Conservation (phyloP, 192 early-diverging fungal species). For the Rhizophagus sp. region DNA sequence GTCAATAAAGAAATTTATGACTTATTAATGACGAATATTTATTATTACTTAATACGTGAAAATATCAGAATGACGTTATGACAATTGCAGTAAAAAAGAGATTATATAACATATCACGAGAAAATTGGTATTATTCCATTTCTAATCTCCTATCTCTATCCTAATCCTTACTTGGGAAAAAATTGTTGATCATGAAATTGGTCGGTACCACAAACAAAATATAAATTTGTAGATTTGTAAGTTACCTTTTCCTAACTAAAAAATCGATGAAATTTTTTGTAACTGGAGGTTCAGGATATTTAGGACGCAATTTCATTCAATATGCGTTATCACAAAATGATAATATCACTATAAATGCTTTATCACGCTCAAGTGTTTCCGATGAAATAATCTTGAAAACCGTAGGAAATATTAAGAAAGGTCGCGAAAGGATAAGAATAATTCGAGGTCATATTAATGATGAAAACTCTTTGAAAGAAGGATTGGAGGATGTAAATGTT, state of each 20-base stretch:
- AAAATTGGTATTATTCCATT: too few species aligned
- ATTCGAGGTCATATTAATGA: constrained; percentile 22
- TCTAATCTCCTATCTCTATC: too few species aligned
- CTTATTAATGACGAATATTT: too few species aligned
- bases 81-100: too few species aligned
- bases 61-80: too few species aligned
- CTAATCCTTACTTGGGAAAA: too few species aligned
- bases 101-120: too few species aligned
- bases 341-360: neutral
- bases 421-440: constrained; percentile 9
- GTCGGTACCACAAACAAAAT: too few species aligned
- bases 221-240: too few species aligned
- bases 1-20: too few species aligned
- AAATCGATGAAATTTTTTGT: constrained; percentile 24
- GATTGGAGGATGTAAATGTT: constrained; percentile 1
- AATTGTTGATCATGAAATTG: too few species aligned
- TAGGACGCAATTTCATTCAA: constrained; percentile 26
- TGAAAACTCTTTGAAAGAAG: constrained; percentile 20
- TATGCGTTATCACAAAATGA: constrained; percentile 1
- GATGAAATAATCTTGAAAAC: constrained; percentile 14
- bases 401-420: neutral
- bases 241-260: neutral
- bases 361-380: constrained; percentile 13
- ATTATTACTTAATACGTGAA: too few species aligned
- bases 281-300: constrained; percentile 21